phyloP scores from a whole-genome alignment of 768 basidiomycete species.

The Exsudoporus frostii region DNA sequence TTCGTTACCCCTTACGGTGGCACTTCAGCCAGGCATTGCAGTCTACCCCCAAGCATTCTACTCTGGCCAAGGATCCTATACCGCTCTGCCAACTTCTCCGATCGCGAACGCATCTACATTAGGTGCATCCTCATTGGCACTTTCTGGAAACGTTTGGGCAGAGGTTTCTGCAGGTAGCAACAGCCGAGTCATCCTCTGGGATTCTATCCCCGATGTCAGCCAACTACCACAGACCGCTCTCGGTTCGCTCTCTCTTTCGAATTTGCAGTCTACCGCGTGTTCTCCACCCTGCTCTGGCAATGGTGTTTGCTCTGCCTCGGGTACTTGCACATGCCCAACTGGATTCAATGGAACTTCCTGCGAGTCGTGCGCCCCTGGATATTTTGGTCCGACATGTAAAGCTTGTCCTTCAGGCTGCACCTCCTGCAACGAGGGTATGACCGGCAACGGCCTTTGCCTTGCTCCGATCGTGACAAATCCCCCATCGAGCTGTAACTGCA shows the following conservation, averaged over 20 bases:
- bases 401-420: constrained; percentile 67
- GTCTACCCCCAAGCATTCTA: constrained; percentile 63
- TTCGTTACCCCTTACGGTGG: constrained; percentile 66
- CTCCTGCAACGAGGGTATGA: constrained; percentile 75
- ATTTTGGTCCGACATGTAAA: constrained; percentile 72
- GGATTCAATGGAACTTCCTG: constrained; percentile 80
- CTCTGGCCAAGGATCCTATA: constrained; percentile 61
- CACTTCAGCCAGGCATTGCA: constrained; percentile 63
- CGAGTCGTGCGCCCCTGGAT: constrained; percentile 70
- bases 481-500: constrained; percentile 72
- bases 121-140: constrained; percentile 55
- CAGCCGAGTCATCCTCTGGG: constrained; percentile 70
- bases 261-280: constrained; percentile 72
- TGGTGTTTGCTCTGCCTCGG: constrained; percentile 68
- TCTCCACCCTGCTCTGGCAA: constrained; percentile 71
- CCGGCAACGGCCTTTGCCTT: constrained; percentile 74
- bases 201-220: constrained; percentile 69
- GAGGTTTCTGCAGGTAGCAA: constrained; percentile 56
- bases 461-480: constrained; percentile 44
- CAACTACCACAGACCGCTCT: constrained; percentile 56
- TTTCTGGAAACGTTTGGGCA: constrained; percentile 70
- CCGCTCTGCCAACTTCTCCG: constrained; percentile 51
- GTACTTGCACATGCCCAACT: constrained; percentile 66
- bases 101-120: constrained; percentile 47
- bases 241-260: constrained; percentile 56